These are phyloP conservation scores for Globisporangium uncinulatum DNA, from an alignment of 352 stramenopile species.

Conservation along the genomic window DNA sequence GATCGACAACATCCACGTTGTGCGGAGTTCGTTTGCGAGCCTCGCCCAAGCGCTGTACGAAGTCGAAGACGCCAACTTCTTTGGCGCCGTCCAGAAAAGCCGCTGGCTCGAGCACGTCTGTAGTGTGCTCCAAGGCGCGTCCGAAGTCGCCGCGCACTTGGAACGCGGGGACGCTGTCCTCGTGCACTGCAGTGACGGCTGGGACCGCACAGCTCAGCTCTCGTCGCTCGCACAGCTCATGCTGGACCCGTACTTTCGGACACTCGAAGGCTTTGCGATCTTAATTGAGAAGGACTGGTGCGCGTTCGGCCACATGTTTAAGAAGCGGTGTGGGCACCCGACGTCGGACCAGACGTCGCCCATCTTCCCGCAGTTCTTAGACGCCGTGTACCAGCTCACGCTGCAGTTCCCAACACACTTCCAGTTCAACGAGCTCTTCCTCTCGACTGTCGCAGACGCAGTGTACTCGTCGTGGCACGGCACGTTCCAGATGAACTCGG, in stretches of 20 bases:
- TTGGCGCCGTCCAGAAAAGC: constrained; percentile 72
- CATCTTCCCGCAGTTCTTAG: constrained; percentile 98
- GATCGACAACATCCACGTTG: constrained; percentile 42
- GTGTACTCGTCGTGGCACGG: constrained; percentile 96
- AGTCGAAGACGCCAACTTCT: constrained; percentile 84
- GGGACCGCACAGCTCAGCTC: constrained; percentile 78
- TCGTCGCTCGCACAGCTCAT: constrained; percentile 77
- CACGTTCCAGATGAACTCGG: constrained; percentile 90
- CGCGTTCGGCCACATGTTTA: constrained; percentile 87
- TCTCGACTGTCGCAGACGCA: constrained; percentile 93
- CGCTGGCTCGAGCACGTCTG: constrained; percentile 83
- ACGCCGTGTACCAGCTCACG: constrained; percentile 97
- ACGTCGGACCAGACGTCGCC: constrained; percentile 93
- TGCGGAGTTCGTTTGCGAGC: constrained; percentile 63
- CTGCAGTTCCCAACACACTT: constrained; percentile 96
- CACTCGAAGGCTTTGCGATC: constrained; percentile 67
- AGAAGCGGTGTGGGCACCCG: constrained; percentile 66
- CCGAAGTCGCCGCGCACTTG: constrained; percentile 66
- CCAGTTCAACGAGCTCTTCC: constrained; percentile 95
- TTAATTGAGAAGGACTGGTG: constrained; percentile 88
- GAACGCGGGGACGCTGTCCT: constrained; percentile 72
- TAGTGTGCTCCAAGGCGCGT: constrained; percentile 67
- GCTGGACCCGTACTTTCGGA: constrained; percentile 79
- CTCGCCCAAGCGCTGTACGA: constrained; percentile 74
- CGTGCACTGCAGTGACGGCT: constrained; percentile 83